Evolutionary conservation across 2,329 filamentous ascomycete species (phyloP), one percentile per base, ranked within the genome.

Genomic region (Fusarium sp.): DNA sequence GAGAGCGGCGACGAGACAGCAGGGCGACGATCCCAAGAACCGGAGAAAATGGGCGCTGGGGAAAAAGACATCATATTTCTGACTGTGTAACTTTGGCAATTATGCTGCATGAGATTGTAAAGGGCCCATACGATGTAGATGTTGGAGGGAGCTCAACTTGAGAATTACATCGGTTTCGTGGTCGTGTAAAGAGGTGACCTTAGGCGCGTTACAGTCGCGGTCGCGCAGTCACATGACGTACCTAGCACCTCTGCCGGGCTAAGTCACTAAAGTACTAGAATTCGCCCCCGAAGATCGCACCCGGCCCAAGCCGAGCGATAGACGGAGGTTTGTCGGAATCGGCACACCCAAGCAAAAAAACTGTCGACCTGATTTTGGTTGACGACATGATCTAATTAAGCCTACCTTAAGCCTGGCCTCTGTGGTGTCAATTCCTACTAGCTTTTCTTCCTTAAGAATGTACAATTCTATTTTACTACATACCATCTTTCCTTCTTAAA

Each of bases 11-110:
- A 8, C 90, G 86, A 11, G 88, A 86, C 81, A 41, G 81, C 70
- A 5, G 89, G 89, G 22, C 84, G 84, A 79, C 86, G 80, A 55
- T 84, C 81, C 80, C 85, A 86, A 38, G 81, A 78, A 63, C 82
- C 80, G 57, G 83, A 82, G 77, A 87, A 85, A 55, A 84, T 81
- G 24, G 86, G 84, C n/a, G 83, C 76, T 41, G 82, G 78, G 14
- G 83, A 79, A 67, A 85, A 79, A n/a, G 84, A 83, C 73, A 85
- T 80, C 84, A 86, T 86, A 38, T 75, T 81, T 63, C 67, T 47
- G 54, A 58, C 63, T 69, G 78, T 41, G 41, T 52, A 26, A 12
- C 69, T 44, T 79, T 78, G 80, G 81, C 82, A 60, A 77, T 77
- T 68, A 77, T 77, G 73, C 82, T 81, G 72, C 82, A 84, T 81